Evolutionary conservation across 2,329 filamentous ascomycete genomes (phyloP), one percentile per base, ranked within the genome.

Genomic region (Ascochyta pisi): DNA sequence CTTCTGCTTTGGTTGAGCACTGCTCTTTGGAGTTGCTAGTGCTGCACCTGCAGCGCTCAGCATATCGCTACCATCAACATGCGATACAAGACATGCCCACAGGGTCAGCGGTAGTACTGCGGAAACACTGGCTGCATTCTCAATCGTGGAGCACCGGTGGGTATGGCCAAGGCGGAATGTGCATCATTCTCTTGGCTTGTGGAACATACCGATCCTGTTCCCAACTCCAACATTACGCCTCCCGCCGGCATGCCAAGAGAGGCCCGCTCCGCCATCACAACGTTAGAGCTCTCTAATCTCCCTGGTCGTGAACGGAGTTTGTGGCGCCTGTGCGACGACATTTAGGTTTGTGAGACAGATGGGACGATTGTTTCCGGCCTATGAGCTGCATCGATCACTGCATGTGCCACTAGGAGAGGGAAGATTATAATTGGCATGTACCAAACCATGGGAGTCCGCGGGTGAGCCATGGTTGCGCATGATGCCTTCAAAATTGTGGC

Each of bases 251-350:
- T 49, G 66, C 66, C 63, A 66, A 67, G 64, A 37, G 34, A 50
- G 58, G 58, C 62, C 65, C 65, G 63, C 66, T 67, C 64, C 64
- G 66, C 66, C 60, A 60, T 40, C 41, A 42, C 44, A 38, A 49
- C 59, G 54, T 60, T 57, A 54, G 45, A 54, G 40, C 47, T 40
- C 49, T 51, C 45, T 62, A 56, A 60, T 63, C 50, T 60, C 60
- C 60, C 60, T 62, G 48, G 51, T 51, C 33, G 41, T 49, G 47
- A 50, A 57, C 41, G 35, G 43, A 50, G 24, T 24, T 13, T 38
- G 50, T 50, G 54, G 37, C 45, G 52, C 24, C 26, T 60, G 46
- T 49, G 37, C 44, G 38, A 55, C 34, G 22, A 41, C 39, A 45
- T 58, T 50, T 40, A 49, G 43, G 35, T 54, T 55, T 50, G 62